Evolutionary conservation across 345 rosid species (phyloP), one percentile per base, ranked within the genome.

Genomic region (Turritis glabra): DNA sequence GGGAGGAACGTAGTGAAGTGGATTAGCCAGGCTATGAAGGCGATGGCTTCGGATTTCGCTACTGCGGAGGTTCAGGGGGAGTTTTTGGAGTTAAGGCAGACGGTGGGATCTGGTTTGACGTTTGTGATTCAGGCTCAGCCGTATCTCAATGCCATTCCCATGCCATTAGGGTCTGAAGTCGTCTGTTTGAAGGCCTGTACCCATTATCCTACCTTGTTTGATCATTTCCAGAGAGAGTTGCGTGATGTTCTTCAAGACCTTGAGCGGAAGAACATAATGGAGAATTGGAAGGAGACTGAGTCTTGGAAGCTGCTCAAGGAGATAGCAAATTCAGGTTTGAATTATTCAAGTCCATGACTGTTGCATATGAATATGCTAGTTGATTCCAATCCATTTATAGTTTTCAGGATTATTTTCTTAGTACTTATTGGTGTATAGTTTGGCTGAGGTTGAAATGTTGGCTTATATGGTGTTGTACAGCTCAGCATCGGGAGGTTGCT

Each of bases 291-390:
- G 17, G 73, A 82, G 63, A 81, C 90, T 0, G 77, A 88, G 77
- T 90, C 95, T 29, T 94, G 98, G 98, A 89, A 85, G 82, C 77
- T 94, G 76, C 90, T 94, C 66, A 94, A 94, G 79, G 92, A 94
- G 67, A 89, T 94, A n/a, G 97, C 97, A 8, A 80, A 77, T 80
- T 93, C 97, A 79, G 94, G 98, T 92, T 74, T 46, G 17, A 54
- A 12, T 22, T 18, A n/a, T 40, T 35, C n/a, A 11, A 37, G 4
- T 33, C 41, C 4, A 37, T 11, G 40, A 11, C 40, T 35, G 40
- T 9, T 29, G 32, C 32, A 29, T 38, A 38, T 13, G 44, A 38
- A 4, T 38, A 13, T 38, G 44, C 48, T 15, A 43, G 48, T n/a
- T 15, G 48, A n/a, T 43, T 11, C 40, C 37, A 15, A 27, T 44